Conservation (phyloP, 768 basidiomycete species). For the Phanerochaete carnosa region DNA sequence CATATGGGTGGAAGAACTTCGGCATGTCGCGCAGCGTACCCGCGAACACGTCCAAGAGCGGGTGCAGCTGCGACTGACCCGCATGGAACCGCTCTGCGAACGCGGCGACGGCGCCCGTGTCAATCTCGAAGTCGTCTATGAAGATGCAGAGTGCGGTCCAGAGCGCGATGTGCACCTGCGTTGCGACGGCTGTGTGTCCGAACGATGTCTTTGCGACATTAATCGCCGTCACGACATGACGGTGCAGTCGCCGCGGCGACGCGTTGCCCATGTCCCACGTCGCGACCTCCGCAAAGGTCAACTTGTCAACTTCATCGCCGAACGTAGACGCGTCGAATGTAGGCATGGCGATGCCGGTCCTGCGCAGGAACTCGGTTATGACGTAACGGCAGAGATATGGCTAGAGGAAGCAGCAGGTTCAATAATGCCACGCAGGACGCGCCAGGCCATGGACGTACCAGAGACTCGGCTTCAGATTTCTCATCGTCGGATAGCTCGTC, state of each 20-base stretch:
- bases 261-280: no score
- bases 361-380: no score
- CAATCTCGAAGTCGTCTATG: slow-evolving; percentile 9
- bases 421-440: no score
- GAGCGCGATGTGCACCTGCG: slow-evolving; percentile 7
- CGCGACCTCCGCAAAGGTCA: no score
- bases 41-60: slow-evolving; percentile 21
- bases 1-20: slow-evolving; percentile 25
- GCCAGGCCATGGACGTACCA: no score
- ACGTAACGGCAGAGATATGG: no score
- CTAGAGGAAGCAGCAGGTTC: no score
- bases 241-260: background rate
- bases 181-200: background rate
- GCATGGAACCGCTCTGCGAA: slow-evolving; percentile 1
- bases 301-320: no score
- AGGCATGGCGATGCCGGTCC: no score
- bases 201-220: background rate
- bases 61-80: slow-evolving; percentile 5
- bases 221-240: background rate
- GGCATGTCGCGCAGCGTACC: slow-evolving; percentile 27
- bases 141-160: background rate
- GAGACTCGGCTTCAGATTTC: no score
- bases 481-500: no score
- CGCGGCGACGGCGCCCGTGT: background rate
- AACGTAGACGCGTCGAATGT: no score